Percentiles rank a stretch among this genome's conserved stretches.
phyloP scores from a whole-genome alignment of 164 flowering plant genomes.

The Euptelea pleiosperma region DNA sequence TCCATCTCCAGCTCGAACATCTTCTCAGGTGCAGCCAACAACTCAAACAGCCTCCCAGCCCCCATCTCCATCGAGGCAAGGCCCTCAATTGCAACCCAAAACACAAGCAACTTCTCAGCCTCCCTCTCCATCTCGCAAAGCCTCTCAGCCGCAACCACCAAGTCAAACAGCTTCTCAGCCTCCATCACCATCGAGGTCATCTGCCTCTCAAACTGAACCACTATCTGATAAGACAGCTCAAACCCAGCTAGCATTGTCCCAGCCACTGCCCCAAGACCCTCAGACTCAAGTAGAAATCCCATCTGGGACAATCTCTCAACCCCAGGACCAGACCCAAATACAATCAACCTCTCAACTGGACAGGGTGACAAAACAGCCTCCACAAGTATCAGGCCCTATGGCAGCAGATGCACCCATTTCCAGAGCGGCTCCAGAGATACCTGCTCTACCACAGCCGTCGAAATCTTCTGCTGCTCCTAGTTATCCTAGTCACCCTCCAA shows the following conservation, averaged over 20 bases:
- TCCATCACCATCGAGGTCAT: slow-evolving; percentile 4
- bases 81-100: background rate
- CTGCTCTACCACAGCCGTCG: slow-evolving; percentile 8
- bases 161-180: slow-evolving; percentile 4
- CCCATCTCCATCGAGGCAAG: slow-evolving; percentile 3
- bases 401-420: background rate
- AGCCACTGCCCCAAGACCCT: background rate
- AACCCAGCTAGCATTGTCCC: slow-evolving; percentile 3
- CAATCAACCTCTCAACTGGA: background rate
- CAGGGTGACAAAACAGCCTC: background rate
- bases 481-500: slow-evolving; percentile 7
- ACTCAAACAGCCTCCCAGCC: background rate
- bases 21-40: background rate
- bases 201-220: background rate
- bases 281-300: slow-evolving; percentile 1
- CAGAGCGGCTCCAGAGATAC: slow-evolving; percentile 1
- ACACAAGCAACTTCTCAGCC: background rate
- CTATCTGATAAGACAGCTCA: background rate
- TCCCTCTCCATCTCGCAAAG: background rate
- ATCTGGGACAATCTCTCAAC: background rate
- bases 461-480: slow-evolving; percentile 1
- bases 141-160: slow-evolving; percentile 3
- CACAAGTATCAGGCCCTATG: background rate
- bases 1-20: slow-evolving; percentile 2
- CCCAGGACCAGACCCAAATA: background rate